Percentiles rank a stretch among this genome's conserved stretches.
Evolutionary conservation across 495 filamentous ascomycete genomes (phyloP).

Genomic region (Penicillium bovifimosum): DNA sequence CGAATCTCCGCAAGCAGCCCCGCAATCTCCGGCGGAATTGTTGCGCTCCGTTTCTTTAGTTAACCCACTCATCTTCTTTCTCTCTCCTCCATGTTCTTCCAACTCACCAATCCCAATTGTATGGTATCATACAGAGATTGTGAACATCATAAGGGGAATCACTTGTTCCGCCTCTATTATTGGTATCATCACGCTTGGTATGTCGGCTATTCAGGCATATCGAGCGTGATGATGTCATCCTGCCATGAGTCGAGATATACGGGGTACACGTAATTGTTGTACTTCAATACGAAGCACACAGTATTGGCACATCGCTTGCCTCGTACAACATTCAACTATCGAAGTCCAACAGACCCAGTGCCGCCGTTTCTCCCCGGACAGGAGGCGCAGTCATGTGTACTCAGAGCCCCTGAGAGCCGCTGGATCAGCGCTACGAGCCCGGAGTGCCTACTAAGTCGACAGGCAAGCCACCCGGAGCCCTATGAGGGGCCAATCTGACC

Average conservation of each 20-base stretch:
- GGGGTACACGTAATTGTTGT: not conserved
- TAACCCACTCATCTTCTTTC: not conserved
- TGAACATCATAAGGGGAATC: no score
- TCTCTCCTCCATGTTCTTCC: not conserved
- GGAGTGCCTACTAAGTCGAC: not conserved
- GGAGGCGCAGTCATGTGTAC: not conserved
- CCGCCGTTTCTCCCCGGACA: not conserved
- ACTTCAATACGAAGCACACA: not conserved
- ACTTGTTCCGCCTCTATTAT: not conserved
- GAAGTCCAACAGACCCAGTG: not conserved
- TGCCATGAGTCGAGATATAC: not conserved
- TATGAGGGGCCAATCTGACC: not conserved
- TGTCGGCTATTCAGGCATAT: not conserved
- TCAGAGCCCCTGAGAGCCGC: not conserved
- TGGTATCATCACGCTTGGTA: not conserved
- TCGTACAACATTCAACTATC: not conserved
- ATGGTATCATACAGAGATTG: no score
- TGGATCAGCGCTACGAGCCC: not conserved
- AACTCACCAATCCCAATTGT: not conserved
- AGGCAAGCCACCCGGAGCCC: conserved; percentile 3
- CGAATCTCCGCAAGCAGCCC: not conserved
- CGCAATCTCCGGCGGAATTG: not conserved
- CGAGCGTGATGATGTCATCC: not conserved
- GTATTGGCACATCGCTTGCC: not conserved
- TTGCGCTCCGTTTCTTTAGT: not conserved